Evolutionary conservation across 345 rosid genomes (phyloP), one percentile per base, ranked within the genome.

Genomic region (Lepidium africanum): DNA sequence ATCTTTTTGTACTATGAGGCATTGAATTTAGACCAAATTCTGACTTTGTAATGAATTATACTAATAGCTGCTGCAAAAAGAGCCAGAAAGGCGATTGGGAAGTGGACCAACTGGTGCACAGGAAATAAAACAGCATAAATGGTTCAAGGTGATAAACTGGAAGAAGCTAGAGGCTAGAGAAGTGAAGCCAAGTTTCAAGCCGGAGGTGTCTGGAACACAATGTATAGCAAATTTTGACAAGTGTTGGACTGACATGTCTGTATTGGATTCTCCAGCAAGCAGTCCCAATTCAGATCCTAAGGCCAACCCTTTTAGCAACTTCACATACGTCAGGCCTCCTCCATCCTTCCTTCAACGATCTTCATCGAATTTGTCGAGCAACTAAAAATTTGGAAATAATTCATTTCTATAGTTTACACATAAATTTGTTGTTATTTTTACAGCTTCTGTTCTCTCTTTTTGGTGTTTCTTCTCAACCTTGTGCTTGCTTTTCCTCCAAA

Each of bases 201-300:
- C 99, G 2, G 80, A 86, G 35, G 97, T 94, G 0, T 86, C 82
- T 0, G 99, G 96, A 71, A 84, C 76, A 47, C 88, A 78, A 17
- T 91, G 99, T 82, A 82, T 85, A 33, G 97, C 92, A 16, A 94
- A 94, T 79, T 94, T 94, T 25, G 97, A 87, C 59, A 91, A 77
- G 70, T 73, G 75, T 46, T 88, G 97, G 97, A 89, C 99, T 10
- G 95, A 91, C 10, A 88, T 89, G 99, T 81, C 95, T 13, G 57
- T 88, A 58, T 59, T 66, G 5, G 92, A 84, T 71, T 90, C 97
- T 23, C 96, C 97, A 9, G 97, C 86, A 59, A 87, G 78, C 43
- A 87, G 94, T 72, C 97, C 97, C 9, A 86, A 62, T 60, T 79
- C 79, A 2, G 78, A 82, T 59, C 65, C 79, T 6, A 77, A 82